Base-by-base conservation (phyloP, 2,329 filamentous ascomycete genomes). In the Aaosphaeria pasadenensis region DNA sequence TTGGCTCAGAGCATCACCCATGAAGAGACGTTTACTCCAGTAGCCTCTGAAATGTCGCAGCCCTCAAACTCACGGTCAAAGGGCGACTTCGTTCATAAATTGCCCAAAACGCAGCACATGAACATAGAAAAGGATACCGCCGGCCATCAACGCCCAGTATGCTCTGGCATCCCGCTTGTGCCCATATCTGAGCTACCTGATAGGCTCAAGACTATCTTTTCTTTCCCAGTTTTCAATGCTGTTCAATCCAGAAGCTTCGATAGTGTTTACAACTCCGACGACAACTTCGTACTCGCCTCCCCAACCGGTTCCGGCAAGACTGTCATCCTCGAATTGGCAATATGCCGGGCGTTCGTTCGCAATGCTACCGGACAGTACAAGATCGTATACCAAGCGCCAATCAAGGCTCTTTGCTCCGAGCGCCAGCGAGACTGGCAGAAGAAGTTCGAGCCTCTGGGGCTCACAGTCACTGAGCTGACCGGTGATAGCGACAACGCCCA, bases 251-350 rank as follows among this genome's bases (percentile, higher is more conserved):
- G 86, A 62, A 90, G 86, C 58, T 94, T 92, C 56, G 64, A 77
- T 0, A 66, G 76, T 0, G 77, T 88, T 1, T 92, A 88, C 63
- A 72, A 77, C 5, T 82, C 81, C 0, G 80, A 85, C 55, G 80
- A 90, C 64, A 95, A 95, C 54, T 76, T 94, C 11, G 87, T 94
- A 0, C 76, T 95, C 11, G 86, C 89, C 1, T 86, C 89, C 6
- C 89, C 90, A 0, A 95, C 89, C 0, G 89, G 89, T 6, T 91
- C 89, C 65, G 89, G 90, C 2, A 95, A 95, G 67, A 95, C 89
- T 1, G 88, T 79, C 1, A 78, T 94, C 7, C 78, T 95, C 53
- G 90, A 95, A 67, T 76, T 95, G 41, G 89, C 89, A 4, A 88
- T 95, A 33, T 92, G 88, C 69, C 84, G 82, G 49, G 75, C 91